Base-by-base conservation (phyloP, 129 eudicot genomes). In the Artemisia annua region DNA sequence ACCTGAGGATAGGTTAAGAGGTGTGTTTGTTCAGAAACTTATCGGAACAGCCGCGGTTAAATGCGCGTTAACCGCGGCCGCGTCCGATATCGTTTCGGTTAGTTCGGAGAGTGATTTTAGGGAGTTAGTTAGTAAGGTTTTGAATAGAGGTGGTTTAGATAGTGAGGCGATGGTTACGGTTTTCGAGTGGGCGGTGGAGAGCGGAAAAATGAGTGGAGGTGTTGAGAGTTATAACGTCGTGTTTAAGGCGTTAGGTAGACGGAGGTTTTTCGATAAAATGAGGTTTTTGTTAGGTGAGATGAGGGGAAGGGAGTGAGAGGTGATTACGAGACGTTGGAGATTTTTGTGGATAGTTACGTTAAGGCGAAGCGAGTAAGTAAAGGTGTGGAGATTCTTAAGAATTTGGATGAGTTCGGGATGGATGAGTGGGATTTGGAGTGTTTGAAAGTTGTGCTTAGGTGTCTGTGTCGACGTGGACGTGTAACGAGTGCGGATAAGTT, bases 131-230 rank as follows among this genome's bases (percentile, higher is more conserved):
- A 82, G 82, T 51, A 87, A 84, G 53, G 98, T 94, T 1, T 72
- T 94, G 51, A 85, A 90, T 28, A 78, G 71, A 64, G 96, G 98
- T 43, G 79, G 71, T 55, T 84, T 94, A 73, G 72, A 84, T 57
- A 93, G 93, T 30, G 82, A 76, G 20, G 53, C 77, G 13, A 94
- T 94, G 89, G 87, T 90, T 65, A 24, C 59, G 77, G 73, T 94
- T 48, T 94, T 94, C 54, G 73, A 94, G 73, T 94, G 98, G 98
- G 98, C 91, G 4, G 67, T 77, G 7, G 82, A 83, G 72, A 78
- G 74, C 26, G 72, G 72, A 9, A 69, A 61, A 28, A 16, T 86
- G 16, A 4, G 28, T 48, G 24, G 73, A 11, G 87, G 76, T 50
- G 49, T 84, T 48, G 77, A 44, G 48, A 51, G 58, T 58, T 94